Percentiles rank a stretch among this genome's conserved stretches.
phyloP scores from a whole-genome alignment of 2,329 filamentous ascomycete species.

The Emmonsia crescens region DNA sequence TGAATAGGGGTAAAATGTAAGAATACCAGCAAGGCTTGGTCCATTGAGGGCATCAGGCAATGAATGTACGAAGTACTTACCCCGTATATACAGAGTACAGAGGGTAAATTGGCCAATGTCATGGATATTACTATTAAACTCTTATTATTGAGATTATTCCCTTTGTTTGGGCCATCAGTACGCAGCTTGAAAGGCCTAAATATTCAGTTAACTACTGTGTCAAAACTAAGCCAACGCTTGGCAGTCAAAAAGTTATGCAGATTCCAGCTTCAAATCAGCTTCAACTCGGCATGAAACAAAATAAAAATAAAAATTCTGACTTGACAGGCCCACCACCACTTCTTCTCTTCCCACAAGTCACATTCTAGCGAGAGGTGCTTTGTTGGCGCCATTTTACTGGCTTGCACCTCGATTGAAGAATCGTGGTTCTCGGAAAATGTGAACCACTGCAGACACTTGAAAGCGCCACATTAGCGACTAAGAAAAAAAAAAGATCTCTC shows the following conservation, averaged over 20 bases:
- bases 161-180: too few species aligned
- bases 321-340: background rate
- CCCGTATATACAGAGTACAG: too few species aligned
- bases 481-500: background rate
- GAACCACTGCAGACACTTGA: too few species aligned
- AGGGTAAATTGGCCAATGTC: too few species aligned
- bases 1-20: background rate
- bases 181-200: too few species aligned
- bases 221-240: too few species aligned
- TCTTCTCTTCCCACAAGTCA: background rate
- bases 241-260: too few species aligned
- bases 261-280: too few species aligned
- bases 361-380: background rate
- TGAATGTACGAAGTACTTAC: too few species aligned
- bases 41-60: background rate
- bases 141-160: too few species aligned
- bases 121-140: background rate
- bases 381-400: background rate
- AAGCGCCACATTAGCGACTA: background rate
- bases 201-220: too few species aligned
- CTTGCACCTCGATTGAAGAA: background rate
- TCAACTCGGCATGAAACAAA: background rate
- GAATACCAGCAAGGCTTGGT: background rate
- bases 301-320: background rate
- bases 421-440: too few species aligned